phyloP scores from a whole-genome alignment of 305 asterid genomes.

The Ilex paraguariensis region DNA sequence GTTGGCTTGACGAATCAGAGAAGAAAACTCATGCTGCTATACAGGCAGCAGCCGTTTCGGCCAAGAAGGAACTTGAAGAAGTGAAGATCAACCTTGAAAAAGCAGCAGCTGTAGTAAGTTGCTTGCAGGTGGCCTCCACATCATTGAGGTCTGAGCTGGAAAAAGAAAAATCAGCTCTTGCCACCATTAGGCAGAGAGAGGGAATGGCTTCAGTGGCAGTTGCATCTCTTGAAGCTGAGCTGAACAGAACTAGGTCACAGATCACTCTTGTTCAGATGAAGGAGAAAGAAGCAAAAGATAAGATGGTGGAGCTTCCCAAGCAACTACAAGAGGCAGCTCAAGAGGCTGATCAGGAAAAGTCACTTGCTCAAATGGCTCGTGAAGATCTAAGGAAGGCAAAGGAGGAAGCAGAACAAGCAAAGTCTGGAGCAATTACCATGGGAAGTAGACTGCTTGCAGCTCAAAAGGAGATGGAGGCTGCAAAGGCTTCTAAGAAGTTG shows the following conservation, averaged over 20 bases:
- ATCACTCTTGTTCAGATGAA: constrained; percentile 42
- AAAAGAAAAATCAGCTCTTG: constrained; percentile 49
- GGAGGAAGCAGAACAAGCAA: constrained; percentile 69
- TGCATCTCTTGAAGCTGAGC: constrained; percentile 66
- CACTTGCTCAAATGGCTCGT: constrained; percentile 37
- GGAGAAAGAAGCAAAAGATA: constrained; percentile 63
- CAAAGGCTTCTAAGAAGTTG: constrained; percentile 73
- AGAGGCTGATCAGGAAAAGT: constrained; percentile 65
- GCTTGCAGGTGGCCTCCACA: constrained; percentile 58
- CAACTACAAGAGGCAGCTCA: constrained; percentile 60
- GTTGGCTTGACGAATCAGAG: constrained; percentile 31
- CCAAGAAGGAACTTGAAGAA: constrained; percentile 71
- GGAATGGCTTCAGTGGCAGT: constrained; percentile 58
- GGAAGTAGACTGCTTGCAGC: constrained; percentile 61
- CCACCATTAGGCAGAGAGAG: constrained; percentile 53
- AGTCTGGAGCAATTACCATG: constrained; percentile 45
- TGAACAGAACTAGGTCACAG: constrained; percentile 44
- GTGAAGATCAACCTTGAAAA: constrained; percentile 60
- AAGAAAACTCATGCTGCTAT: constrained; percentile 52
- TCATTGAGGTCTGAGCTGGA: constrained; percentile 70
- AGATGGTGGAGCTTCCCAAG: constrained; percentile 60
- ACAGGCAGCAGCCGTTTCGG: constrained; percentile 45
- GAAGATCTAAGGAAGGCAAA: constrained; percentile 54
- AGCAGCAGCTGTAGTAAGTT: constrained; percentile 47
- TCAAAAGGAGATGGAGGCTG: constrained; percentile 77